Evolutionary conservation across 2,329 filamentous ascomycete species (phyloP).

Genomic region (Huntiella bhutanensis): DNA sequence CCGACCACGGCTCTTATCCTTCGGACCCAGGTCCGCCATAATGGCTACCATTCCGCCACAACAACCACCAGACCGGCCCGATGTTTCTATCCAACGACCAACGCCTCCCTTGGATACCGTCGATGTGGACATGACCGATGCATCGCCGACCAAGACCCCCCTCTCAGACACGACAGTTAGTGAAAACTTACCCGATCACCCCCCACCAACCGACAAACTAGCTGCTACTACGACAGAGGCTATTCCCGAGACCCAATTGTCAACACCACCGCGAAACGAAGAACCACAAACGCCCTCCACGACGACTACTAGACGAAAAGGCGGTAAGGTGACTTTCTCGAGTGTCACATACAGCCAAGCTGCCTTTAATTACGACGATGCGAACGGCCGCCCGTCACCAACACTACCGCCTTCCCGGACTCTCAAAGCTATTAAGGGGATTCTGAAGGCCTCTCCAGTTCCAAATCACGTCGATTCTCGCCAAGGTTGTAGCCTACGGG

Average conservation of each 20-base stretch:
- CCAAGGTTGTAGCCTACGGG: conserved; percentile 27
- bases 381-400: conserved; percentile 14
- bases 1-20: too few species aligned
- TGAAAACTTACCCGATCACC: background rate
- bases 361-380: conserved; percentile 26
- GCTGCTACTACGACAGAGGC: background rate
- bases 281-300: conserved; percentile 24
- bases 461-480: conserved; percentile 25
- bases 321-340: conserved; percentile 40
- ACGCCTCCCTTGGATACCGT: too few species aligned
- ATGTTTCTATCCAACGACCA: too few species aligned
- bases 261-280: conserved; percentile 34
- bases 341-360: conserved; percentile 37
- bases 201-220: background rate
- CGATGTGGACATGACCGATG: too few species aligned
- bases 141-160: background rate
- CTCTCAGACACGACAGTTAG: background rate
- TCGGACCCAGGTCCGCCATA: too few species aligned
- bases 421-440: conserved; percentile 32
- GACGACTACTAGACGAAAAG: conserved; percentile 24
- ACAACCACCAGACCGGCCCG: too few species aligned
- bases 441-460: conserved; percentile 53
- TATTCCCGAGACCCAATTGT: conserved; percentile 15
- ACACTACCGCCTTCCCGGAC: conserved; percentile 9
- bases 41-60: too few species aligned